These are phyloP conservation scores for Nicotiana attenuata DNA, from an alignment of 257 asterid species.

Conservation along the genomic window DNA sequence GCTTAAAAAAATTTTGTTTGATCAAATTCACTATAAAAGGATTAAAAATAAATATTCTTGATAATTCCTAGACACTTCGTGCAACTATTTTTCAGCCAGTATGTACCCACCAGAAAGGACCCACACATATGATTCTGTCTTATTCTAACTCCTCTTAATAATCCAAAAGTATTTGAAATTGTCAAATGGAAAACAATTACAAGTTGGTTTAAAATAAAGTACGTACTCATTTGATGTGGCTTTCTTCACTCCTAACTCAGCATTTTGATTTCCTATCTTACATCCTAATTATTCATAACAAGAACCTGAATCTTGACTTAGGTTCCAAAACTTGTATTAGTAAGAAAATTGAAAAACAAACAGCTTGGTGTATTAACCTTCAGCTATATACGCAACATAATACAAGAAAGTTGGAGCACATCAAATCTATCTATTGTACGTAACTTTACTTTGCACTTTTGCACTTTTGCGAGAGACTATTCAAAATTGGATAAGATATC, in stretches of 20 bases:
- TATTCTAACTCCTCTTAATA: neutral
- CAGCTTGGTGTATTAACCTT: too few relatives aligned
- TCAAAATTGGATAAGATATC: too few relatives aligned
- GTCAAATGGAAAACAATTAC: too few relatives aligned
- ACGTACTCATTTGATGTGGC: neutral
- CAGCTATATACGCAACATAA: too few relatives aligned
- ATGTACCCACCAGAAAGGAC: neutral
- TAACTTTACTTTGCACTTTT: too few relatives aligned
- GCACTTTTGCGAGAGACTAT: too few relatives aligned
- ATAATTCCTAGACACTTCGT: neutral
- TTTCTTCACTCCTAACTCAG: neutral
- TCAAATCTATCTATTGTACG: too few relatives aligned
- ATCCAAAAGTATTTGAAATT: neutral
- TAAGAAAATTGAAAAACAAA: too few relatives aligned
- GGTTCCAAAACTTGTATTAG: neutral
- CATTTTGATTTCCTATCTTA: neutral
- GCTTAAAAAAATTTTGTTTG: neutral
- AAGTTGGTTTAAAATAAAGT: neutral
- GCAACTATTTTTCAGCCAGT: neutral
- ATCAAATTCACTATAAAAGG: neutral
- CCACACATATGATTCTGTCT: neutral
- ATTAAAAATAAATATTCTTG: neutral
- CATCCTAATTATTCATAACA: neutral
- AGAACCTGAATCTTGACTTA: neutral
- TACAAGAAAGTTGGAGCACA: too few relatives aligned